Evolutionary conservation across 176 grass and related monocot species (phyloP).

Genomic region (Poa pratensis): DNA sequence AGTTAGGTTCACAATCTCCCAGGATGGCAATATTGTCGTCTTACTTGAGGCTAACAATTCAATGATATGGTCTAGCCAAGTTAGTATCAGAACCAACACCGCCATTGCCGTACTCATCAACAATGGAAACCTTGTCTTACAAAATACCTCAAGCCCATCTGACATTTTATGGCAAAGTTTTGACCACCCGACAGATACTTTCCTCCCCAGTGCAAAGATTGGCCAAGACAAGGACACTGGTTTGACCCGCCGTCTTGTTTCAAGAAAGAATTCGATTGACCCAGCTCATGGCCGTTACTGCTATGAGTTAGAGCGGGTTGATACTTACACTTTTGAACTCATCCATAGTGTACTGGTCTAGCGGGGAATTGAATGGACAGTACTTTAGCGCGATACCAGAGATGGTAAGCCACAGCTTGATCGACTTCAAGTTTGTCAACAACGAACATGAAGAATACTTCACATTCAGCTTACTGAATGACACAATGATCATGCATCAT

Average conservation of each 20-base stretch:
- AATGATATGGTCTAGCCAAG: slow-evolving; percentile 22
- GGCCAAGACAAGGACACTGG: slow-evolving; percentile 45
- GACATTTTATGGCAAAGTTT: slow-evolving; percentile 48
- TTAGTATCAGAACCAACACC: slow-evolving; percentile 2
- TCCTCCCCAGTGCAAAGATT: slow-evolving; percentile 45
- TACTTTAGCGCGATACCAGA: slow-evolving; percentile 45
- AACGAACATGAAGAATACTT: slow-evolving; percentile 37
- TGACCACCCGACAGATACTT: slow-evolving; percentile 50
- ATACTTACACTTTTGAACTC: slow-evolving; percentile 18
- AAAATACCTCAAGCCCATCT: neutral
- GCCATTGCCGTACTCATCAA: neutral
- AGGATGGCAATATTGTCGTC: slow-evolving; percentile 25
- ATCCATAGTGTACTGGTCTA: slow-evolving; percentile 34
- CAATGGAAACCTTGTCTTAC: slow-evolving; percentile 41
- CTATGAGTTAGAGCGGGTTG: neutral
- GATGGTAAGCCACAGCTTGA: neutral
- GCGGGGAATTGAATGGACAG: slow-evolving; percentile 55
- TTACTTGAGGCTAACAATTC: neutral
- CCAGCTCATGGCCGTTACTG: slow-evolving; percentile 46
- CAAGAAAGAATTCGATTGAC: slow-evolving; percentile 45
- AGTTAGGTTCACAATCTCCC: neutral
- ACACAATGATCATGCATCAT: slow-evolving; percentile 24
- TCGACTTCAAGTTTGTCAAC: slow-evolving; percentile 39
- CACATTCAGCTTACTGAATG: slow-evolving; percentile 34
- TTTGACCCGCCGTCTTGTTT: slow-evolving; percentile 38